Evolutionary conservation across 768 basidiomycete genomes (phyloP).

Genomic region (Lactarius quietus): DNA sequence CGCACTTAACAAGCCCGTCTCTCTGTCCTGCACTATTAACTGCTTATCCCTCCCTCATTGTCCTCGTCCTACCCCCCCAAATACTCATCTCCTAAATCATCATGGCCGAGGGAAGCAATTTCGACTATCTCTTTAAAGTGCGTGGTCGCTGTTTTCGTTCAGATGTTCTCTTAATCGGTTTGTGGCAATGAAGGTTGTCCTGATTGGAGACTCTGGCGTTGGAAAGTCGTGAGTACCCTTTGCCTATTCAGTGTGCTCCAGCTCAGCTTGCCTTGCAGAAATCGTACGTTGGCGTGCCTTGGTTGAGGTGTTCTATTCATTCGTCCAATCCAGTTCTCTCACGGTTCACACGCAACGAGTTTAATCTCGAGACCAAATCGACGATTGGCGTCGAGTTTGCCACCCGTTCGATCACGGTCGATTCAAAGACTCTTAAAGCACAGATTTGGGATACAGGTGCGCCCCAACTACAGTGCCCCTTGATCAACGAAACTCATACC

Average conservation of each 20-base stretch:
- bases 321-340: constrained; percentile 75
- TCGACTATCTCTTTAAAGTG: constrained; percentile 99
- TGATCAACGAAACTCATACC: constrained; percentile 11
- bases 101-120: constrained; percentile 94
- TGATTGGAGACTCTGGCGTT: constrained; percentile 98
- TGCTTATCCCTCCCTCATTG: background rate
- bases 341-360: constrained; percentile 99
- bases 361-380: constrained; percentile 98
- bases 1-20: background rate
- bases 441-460: constrained; percentile 99
- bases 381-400: constrained; percentile 99
- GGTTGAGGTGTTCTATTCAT: constrained; percentile 10
- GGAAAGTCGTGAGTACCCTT: constrained; percentile 89
- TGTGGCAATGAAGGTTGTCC: constrained; percentile 66
- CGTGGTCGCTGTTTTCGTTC: constrained; percentile 22
- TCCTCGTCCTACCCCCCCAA: constrained; percentile 26
- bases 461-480: constrained; percentile 29
- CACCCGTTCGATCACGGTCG: constrained; percentile 92
- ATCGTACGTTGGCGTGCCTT: constrained; percentile 46
- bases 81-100: constrained; percentile 18
- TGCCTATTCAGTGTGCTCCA: background rate
- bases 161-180: background rate
- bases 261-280: constrained; percentile 39
- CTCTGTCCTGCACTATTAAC: background rate
- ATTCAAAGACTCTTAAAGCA: constrained; percentile 95